Base-by-base conservation (phyloP, 2,329 filamentous ascomycete genomes). In the Colletotrichum lini region DNA sequence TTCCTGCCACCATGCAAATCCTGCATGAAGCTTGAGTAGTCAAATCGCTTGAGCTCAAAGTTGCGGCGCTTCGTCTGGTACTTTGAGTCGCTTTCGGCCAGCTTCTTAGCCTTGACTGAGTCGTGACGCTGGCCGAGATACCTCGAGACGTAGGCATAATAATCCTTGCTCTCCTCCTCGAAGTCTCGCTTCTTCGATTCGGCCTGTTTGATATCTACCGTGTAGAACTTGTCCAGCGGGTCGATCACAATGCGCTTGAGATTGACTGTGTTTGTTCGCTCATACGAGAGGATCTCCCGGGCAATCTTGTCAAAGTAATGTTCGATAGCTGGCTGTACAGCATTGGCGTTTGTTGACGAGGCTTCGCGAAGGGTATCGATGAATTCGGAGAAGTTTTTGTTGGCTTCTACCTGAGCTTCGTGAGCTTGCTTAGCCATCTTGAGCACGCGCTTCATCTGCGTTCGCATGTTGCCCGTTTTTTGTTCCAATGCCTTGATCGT, bases 1-100 rank as follows among this genome's bases (percentile, higher is more conserved):
- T 98, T 99, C 73, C 96, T 92, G n/a, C 96, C 96, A 40, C 96
- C 96, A 74, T 98, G 96, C n/a, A 99, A 87, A 84, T 99, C 96
- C 78, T 98, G 96, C 94, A 99, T 97, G 79, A 98, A 99, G 16
- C 94, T 98, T 3, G 96, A 98, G 80, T 99, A 99, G 81, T 99
- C 97, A 78, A 99, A 99, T 12, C 97, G 92, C 84, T 97, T 98
- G 68, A 99, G 88, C 84, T 99, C 96, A 78, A 99, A 99, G 76
- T 95, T 98, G 54, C 94, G 92, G 75, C 95, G 90, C 84, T 98
- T 98, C 56, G 89, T 91, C 80, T 98, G 96, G 79, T 98, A 99
- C 79, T 99, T 99, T 42, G 94, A 93, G 80, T 99, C 96, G 76
- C 95, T 98, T 77, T 98, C 95, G 50, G 90, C 93, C 73, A 96